Conservation (phyloP, 2,329 filamentous ascomycete genomes). For the Calonectria multiphialidica region DNA sequence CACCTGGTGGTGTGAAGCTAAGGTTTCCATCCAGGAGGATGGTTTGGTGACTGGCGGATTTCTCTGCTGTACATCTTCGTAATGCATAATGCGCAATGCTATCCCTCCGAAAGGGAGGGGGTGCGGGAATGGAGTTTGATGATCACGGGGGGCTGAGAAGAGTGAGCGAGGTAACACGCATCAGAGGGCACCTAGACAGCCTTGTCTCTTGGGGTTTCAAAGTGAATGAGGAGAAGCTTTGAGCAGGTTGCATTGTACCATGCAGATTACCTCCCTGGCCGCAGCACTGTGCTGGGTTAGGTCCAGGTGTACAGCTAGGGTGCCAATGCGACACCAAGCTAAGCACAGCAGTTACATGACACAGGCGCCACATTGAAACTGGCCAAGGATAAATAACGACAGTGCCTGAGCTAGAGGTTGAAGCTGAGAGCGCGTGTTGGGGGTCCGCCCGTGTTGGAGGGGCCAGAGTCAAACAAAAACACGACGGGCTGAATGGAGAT, state of each 20-base stretch:
- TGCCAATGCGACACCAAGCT: slow-evolving; percentile 33
- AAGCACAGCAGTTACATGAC: slow-evolving; percentile 10
- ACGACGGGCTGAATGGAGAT: not conserved
- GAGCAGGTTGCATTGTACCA: slow-evolving; percentile 19
- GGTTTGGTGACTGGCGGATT: not conserved
- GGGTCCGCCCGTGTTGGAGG: not conserved
- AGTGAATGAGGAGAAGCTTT: slow-evolving; percentile 8
- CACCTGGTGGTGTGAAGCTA: slow-evolving; percentile 29
- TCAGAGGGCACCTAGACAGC: slow-evolving; percentile 2
- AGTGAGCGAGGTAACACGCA: slow-evolving; percentile 21
- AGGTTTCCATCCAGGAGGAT: slow-evolving; percentile 11
- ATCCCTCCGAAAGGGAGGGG: slow-evolving; percentile 10
- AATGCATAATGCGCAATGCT: slow-evolving; percentile 19
- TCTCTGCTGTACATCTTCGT: slow-evolving; percentile 2
- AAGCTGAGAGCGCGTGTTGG: not conserved
- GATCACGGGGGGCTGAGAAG: slow-evolving; percentile 7
- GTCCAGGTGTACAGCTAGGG: slow-evolving; percentile 7
- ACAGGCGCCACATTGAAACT: not conserved
- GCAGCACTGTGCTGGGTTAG: slow-evolving; percentile 13
- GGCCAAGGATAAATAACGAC: not conserved
- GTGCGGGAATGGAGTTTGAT: slow-evolving; percentile 8
- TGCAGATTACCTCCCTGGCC: slow-evolving; percentile 28
- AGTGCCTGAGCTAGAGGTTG: not conserved
- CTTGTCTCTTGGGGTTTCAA: slow-evolving; percentile 15
- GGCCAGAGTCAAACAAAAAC: not conserved